Percentiles rank a stretch among this genome's conserved stretches.
Evolutionary conservation across 495 filamentous ascomycete genomes (phyloP).

Genomic region (Lasiosphaeria miniovina): DNA sequence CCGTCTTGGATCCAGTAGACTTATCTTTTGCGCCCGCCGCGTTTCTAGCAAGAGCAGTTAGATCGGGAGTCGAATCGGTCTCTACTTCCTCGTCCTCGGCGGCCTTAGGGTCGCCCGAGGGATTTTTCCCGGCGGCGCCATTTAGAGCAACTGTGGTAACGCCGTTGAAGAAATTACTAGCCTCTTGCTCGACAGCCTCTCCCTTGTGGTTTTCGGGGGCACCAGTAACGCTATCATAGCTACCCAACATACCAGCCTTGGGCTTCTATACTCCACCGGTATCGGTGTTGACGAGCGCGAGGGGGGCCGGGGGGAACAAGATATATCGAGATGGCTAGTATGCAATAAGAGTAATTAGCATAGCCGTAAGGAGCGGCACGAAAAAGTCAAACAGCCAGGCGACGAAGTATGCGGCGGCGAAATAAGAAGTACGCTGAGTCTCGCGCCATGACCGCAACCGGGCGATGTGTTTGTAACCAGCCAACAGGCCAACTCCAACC

Average conservation of each 20-base stretch:
- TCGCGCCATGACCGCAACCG: constrained; percentile 76
- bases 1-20: constrained; percentile 45
- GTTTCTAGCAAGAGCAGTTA: constrained; percentile 46
- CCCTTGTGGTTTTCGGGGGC: constrained; percentile 76
- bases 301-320: constrained; percentile 68
- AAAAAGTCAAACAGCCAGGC: constrained; percentile 71
- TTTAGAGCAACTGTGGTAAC: constrained; percentile 71
- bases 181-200: constrained; percentile 80
- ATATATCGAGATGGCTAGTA: constrained; percentile 59
- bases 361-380: constrained; percentile 50
- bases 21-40: constrained; percentile 58
- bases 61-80: constrained; percentile 55
- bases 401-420: constrained; percentile 60
- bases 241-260: constrained; percentile 61
- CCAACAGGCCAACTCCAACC: constrained; percentile 62
- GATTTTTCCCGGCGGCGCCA: constrained; percentile 71
- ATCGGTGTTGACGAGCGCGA: constrained; percentile 57
- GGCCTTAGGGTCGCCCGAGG: constrained; percentile 47
- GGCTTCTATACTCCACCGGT: constrained; percentile 66
- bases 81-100: constrained; percentile 45
- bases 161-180: constrained; percentile 69
- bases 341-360: constrained; percentile 59
- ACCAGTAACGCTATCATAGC: constrained; percentile 72
- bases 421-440: constrained; percentile 58
- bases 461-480: constrained; percentile 64